These are phyloP conservation scores for Magnusiomyces suaveolens DNA, from an alignment of 1,139 yeast species.

Conservation along the genomic window DNA sequence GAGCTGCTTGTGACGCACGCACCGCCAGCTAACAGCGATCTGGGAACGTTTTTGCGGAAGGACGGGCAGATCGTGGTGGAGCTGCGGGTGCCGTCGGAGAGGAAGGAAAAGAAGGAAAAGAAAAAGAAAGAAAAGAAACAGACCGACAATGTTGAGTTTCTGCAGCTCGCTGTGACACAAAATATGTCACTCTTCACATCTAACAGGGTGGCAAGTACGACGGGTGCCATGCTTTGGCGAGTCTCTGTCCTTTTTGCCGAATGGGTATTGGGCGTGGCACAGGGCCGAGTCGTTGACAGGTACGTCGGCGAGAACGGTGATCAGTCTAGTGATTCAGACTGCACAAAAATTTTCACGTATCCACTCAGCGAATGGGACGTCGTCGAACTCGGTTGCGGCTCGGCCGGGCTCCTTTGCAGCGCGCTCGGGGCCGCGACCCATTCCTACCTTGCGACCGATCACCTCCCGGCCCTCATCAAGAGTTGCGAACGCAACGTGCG, in stretches of 20 bases:
- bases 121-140: neutral
- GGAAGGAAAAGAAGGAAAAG: neutral
- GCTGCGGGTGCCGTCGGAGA: conserved; percentile 4
- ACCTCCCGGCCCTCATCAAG: conserved; percentile 42
- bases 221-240: conserved; percentile 64
- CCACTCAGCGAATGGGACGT: conserved; percentile 27
- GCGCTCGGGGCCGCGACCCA: conserved; percentile 38
- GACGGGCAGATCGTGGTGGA: conserved; percentile 10
- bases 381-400: conserved; percentile 59
- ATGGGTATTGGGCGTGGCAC: conserved; percentile 38
- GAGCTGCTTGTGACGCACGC: conserved; percentile 11
- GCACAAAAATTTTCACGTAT: neutral
- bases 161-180: conserved; percentile 26
- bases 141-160: neutral
- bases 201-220: conserved; percentile 39
- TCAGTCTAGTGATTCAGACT: neutral
- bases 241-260: conserved; percentile 43
- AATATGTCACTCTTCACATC: conserved; percentile 33
- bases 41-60: conserved; percentile 9
- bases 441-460: conserved; percentile 55
- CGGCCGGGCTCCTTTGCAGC: conserved; percentile 29
- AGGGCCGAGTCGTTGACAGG: neutral
- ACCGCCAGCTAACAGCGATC: conserved; percentile 6
- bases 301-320: neutral
- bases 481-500: conserved; percentile 40